Base-by-base conservation (phyloP, 257 asterid species). In the Penstemon newberryi region DNA sequence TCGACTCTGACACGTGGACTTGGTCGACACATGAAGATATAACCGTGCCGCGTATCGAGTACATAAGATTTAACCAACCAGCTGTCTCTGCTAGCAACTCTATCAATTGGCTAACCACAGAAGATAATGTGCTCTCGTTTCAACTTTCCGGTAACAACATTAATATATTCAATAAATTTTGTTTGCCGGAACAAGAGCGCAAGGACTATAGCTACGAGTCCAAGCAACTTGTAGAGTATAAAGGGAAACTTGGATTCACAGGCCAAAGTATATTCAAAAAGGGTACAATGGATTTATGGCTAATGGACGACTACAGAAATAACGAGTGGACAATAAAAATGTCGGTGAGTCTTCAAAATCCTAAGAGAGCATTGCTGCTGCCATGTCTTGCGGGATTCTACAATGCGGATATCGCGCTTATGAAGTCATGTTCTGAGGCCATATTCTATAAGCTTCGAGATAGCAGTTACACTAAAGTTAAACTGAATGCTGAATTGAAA, bases 1-100 rank as follows among this genome's bases (percentile, higher is more conserved):
- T 73, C 12, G 74, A 81, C 46, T 81, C 86, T 0, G 0, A 41
- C 42, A 4, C 4, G 0, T 68, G 76, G 82, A 15, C 3, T 4
- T 81, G 86, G 82, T 64, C 4, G n/a, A n/a, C 4, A 10, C 19
- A 5, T 12, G 19, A 58, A 5, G 11, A 54, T 3, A 0, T 70
- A 11, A 3, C 4, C 4, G 11, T 73, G 3, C 64, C 60, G 3
- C 13, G 7, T 15, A 18, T 5, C 0, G 79, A 49, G 3, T 0
- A 0, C 0, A 11, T 74, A 6, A 7, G 0, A 3, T 13, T 5
- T 0, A 6, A 7, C 6, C 33, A 25, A 2, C 18, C 19, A 12
- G 33, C 71, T 0, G 53, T 71, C 7, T 15, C 40, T 5, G 39
- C 43, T 4, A 25, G 56, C 7, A 51, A 56, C 13, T 65, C 52